Evolutionary conservation across 2,329 filamentous ascomycete species (phyloP), one percentile per base, ranked within the genome.

Genomic region (Colletotrichum australisinense): DNA sequence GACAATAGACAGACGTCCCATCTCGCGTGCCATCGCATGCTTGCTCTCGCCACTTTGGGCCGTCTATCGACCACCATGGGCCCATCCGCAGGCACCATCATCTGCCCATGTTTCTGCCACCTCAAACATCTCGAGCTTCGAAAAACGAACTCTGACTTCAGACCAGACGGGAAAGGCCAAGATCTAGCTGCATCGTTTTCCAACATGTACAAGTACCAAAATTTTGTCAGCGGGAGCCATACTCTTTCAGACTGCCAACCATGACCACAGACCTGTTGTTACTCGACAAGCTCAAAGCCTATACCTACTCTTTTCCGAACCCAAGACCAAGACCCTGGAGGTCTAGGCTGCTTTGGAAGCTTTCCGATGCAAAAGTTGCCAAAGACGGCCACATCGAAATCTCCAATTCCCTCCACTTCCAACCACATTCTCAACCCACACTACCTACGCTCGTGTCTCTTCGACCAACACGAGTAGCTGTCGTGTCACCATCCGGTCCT

Each of bases 101-200:
- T 71, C 67, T 71, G 71, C 71, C 57, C 67, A 73, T 71, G n/a
- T 57, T 60, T 62, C 52, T 63, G 55, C 55, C 67, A 63, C 66
- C 71, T 71, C 56, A 73, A 73, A 73, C 71, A 65, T 71, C 26
- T 52, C 24, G 60, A 71, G 56, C 67, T 30, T 73, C 71, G 56
- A 32, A 66, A 66, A 66, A 42, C 38, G 38, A 71, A 73, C 60
- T 67, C 64, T 73, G 67, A 62, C 16, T 19, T 56, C 28, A 71
- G 49, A 35, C 38, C 62, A 30, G 67, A 73, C 28, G 67, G 65
- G 65, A 65, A 65, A 16, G 19, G 42, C 42, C 8, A 22, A 49
- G 42, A 49, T 5, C 19, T 49, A 2, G 42, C 42, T 22, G 42
- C 42, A 49, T 9, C 7, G 9, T 49, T 3, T 3, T n/a, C 42